Conservation (phyloP, 805 yeast species). For the Schwanniomyces yamadae region DNA sequence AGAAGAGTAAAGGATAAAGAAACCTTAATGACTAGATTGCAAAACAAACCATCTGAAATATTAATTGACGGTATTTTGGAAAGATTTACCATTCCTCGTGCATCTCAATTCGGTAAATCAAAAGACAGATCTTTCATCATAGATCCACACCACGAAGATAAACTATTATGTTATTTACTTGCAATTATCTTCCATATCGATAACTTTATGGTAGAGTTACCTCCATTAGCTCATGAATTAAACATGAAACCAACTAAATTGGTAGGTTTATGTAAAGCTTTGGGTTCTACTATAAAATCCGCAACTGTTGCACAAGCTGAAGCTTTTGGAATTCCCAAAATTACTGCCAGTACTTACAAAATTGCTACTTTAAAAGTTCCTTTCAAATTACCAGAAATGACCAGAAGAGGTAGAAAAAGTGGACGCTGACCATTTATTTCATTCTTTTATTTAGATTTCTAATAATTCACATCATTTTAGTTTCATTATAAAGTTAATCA, state of each 20-base stretch:
- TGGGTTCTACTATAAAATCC: conserved; percentile 78
- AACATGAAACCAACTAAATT: conserved; percentile 75
- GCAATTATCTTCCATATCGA: conserved; percentile 74
- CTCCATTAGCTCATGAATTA: conserved; percentile 83
- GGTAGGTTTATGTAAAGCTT: conserved; percentile 64
- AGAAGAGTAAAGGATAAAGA: conserved; percentile 62
- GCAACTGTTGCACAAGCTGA: conserved; percentile 75
- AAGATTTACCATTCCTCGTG: conserved; percentile 65
- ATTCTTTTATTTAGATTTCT: not conserved
- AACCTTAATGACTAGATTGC: conserved; percentile 56
- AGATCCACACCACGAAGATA: conserved; percentile 88
- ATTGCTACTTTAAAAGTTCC: conserved; percentile 86
- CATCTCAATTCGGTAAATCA: conserved; percentile 69
- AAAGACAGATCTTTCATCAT: conserved; percentile 74
- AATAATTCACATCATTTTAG: not conserved
- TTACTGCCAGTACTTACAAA: conserved; percentile 62
- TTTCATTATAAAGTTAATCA: not conserved
- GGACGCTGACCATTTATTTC: conserved; percentile 6
- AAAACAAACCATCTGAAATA: conserved; percentile 66
- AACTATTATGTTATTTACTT: conserved; percentile 74
- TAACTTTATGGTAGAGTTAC: conserved; percentile 68
- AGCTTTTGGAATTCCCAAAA: conserved; percentile 64
- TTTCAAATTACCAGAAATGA: conserved; percentile 81
- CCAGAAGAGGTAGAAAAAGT: conserved; percentile 54
- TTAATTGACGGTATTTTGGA: conserved; percentile 70